Base-by-base conservation (phyloP, 164 flowering plant genomes). In the Sedum album region DNA sequence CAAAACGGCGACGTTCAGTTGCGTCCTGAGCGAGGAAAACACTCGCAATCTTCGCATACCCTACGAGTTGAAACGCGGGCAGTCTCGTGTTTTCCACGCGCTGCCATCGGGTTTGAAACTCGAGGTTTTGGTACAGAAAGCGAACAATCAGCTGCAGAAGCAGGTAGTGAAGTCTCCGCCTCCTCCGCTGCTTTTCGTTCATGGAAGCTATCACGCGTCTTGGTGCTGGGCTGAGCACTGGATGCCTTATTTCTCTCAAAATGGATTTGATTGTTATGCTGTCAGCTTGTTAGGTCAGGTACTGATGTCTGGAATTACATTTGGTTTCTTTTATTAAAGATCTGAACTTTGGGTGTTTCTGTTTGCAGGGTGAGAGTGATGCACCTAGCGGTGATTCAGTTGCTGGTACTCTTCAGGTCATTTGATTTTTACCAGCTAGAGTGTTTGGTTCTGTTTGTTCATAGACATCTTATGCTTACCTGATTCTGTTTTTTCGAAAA, bases 221-320 rank as follows among this genome's bases (percentile, higher is more conserved):
- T 92, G 98, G 98, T 92, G 96, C 76, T 92, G 98, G 98, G 91
- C 93, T 53, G 93, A 79, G 42, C 85, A 88, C 53, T 92, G 96
- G 98, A 67, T 90, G 70, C 93, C 94, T 31, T 92, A 82, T 82
- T 92, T 92, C 71, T 82, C 98, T 1, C 68, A 49, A 31, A 62
- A 57, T 70, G 96, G 98, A 26, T 85, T 68, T 67, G 96, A 88
- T 73, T 87, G 91, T 74, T 88, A 86, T 68, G 94, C 98, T 28
- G 67, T 92, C 70, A 92, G 98, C 83, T 82, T 92, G 76, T 67
- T 92, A 71, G 96, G 82, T 74, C 98, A 92, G 98, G 98, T 90
- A 18, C 25, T 60, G 11, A 1, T 23, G 2, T 57, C 62, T 28
- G n/a, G n/a, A n/a, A n/a, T 8, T 60, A 1, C 39, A n/a, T 31